phyloP scores from a whole-genome alignment of 352 stramenopile species.

The Phytopythium ostracodes region DNA sequence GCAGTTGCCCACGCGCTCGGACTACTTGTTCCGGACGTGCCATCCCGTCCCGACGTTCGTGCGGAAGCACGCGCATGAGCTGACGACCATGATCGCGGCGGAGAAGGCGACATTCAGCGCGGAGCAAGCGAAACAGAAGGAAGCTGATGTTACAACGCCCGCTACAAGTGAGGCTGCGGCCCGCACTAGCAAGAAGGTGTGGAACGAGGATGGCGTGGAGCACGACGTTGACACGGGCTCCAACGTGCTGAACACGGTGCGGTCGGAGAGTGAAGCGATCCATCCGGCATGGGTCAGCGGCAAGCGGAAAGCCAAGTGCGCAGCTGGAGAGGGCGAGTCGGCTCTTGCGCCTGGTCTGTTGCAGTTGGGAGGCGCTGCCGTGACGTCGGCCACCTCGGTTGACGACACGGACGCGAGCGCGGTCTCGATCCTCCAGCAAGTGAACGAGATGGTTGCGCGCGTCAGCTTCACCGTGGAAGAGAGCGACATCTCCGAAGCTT shows the following conservation, averaged over 20 bases:
- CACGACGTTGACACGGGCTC: conserved; percentile 15
- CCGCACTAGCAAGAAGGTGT: conserved; percentile 15
- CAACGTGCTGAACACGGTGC: neutral
- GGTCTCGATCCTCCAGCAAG: conserved; percentile 32
- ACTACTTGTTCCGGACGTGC: conserved; percentile 71
- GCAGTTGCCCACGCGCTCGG: conserved; percentile 56
- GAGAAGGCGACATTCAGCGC: conserved; percentile 45
- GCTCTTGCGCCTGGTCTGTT: conserved; percentile 1
- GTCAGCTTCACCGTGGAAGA: conserved; percentile 57
- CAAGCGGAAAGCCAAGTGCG: conserved; percentile 43
- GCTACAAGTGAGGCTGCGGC: neutral
- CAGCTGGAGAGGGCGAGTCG: conserved; percentile 9
- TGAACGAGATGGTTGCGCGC: conserved; percentile 53
- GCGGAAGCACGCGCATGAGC: conserved; percentile 67
- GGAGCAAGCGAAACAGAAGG: conserved; percentile 21
- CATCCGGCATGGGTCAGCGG: conserved; percentile 57
- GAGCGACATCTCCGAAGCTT: conserved; percentile 19
- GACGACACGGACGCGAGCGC: conserved; percentile 11
- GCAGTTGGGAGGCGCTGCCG: neutral
- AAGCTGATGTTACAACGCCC: neutral
- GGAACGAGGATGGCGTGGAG: conserved; percentile 27
- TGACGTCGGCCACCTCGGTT: too few relatives aligned
- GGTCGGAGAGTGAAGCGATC: conserved; percentile 31
- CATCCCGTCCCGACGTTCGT: conserved; percentile 75
- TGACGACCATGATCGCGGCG: conserved; percentile 59